A percentile compares a stretch with the other conserved stretches of the same genome.
phyloP scores from a whole-genome alignment of 2,329 filamentous ascomycete species.

The Curvularia hawaiiensis region DNA sequence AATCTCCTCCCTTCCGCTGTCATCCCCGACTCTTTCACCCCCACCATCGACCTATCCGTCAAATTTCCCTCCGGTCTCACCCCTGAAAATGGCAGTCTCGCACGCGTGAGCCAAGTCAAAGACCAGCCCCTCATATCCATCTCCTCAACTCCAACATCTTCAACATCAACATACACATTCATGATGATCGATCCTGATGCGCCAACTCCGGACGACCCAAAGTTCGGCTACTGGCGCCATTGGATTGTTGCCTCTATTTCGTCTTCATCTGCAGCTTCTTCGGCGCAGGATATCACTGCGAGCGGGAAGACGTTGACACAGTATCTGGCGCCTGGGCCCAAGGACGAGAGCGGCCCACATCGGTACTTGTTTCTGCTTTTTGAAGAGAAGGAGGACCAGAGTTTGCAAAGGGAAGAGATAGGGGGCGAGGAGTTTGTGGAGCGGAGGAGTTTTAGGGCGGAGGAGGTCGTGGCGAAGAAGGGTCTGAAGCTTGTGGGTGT shows the following conservation, averaged over 20 bases:
- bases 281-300: slow-evolving; percentile 12
- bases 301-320: slow-evolving; percentile 34
- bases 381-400: slow-evolving; percentile 29
- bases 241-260: slow-evolving; percentile 52
- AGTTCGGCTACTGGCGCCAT: slow-evolving; percentile 62
- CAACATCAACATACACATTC: slow-evolving; percentile 49
- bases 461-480: slow-evolving; percentile 30
- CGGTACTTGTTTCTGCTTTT: slow-evolving; percentile 43
- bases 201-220: slow-evolving; percentile 60
- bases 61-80: slow-evolving; percentile 31
- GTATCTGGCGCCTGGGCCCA: slow-evolving; percentile 42
- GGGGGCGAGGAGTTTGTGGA: slow-evolving; percentile 46
- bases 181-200: slow-evolving; percentile 61
- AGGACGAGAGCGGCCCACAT: slow-evolving; percentile 45
- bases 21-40: slow-evolving; percentile 52
- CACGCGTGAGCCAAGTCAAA: slow-evolving; percentile 44
- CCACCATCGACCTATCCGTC: slow-evolving; percentile 50
- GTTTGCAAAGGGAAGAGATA: slow-evolving; percentile 36
- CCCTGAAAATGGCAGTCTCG: slow-evolving; percentile 33
- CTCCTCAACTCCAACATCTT: slow-evolving; percentile 35
- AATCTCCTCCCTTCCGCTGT: slow-evolving; percentile 42
- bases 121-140: slow-evolving; percentile 24
- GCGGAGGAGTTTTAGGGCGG: slow-evolving; percentile 35
- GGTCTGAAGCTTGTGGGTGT: slow-evolving; percentile 41
- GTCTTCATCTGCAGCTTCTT: background rate